Evolutionary conservation across 805 yeast species (phyloP).

Genomic region (Candida morakotiae): DNA sequence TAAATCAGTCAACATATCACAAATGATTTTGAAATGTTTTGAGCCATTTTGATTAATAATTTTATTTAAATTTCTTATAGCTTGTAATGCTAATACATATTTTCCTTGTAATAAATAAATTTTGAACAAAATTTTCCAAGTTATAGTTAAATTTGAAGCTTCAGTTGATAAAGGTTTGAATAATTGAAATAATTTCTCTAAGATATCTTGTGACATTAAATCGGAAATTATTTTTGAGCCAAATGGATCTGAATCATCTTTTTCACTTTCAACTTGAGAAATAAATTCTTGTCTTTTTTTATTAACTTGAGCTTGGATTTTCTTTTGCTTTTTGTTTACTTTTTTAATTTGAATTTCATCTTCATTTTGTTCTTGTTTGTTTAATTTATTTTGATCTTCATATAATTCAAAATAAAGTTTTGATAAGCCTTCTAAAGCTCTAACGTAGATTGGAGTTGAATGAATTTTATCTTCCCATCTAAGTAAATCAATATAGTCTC

Average conservation of each 20-base stretch:
- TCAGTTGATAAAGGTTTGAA: constrained; percentile 40
- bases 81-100: constrained; percentile 43
- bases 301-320: constrained; percentile 44
- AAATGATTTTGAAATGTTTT: constrained; percentile 18
- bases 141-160: constrained; percentile 34
- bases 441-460: constrained; percentile 64
- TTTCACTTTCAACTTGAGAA: constrained; percentile 38
- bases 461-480: constrained; percentile 79
- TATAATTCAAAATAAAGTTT: constrained; percentile 46
- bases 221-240: constrained; percentile 43
- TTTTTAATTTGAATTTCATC: constrained; percentile 15
- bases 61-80: constrained; percentile 40
- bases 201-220: constrained; percentile 30
- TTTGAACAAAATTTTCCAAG: constrained; percentile 43
- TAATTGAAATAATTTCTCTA: constrained; percentile 40
- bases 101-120: constrained; percentile 39
- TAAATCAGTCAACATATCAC: constrained; percentile 29
- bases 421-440: constrained; percentile 65
- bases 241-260: constrained; percentile 55
- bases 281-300: constrained; percentile 55
- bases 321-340: constrained; percentile 51
- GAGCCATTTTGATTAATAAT: constrained; percentile 22
- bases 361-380: constrained; percentile 11
- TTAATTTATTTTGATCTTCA: constrained; percentile 23
- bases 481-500: constrained; percentile 73